phyloP scores from a whole-genome alignment of 306 rosid genomes.

The Clitoria ternatea region DNA sequence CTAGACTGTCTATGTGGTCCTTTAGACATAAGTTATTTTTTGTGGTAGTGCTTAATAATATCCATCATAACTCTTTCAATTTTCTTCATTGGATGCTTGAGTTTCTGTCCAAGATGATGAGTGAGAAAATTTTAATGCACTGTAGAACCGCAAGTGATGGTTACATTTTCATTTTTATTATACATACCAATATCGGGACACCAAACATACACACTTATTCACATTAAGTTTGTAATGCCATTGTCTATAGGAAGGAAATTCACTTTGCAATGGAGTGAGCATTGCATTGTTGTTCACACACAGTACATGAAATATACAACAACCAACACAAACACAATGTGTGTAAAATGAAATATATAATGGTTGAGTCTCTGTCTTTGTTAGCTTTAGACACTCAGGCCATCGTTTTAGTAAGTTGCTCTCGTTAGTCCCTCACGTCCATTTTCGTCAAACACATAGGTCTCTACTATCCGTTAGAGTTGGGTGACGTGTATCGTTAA shows the following conservation, averaged over 20 bases:
- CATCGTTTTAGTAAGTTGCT: too few relatives aligned
- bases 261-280: not conserved
- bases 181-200: not conserved
- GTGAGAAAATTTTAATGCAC: not conserved
- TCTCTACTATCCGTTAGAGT: too few relatives aligned
- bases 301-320: not conserved
- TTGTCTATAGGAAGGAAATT: not conserved
- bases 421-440: too few relatives aligned
- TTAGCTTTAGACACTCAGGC: too few relatives aligned
- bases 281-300: not conserved
- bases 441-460: too few relatives aligned
- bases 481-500: too few relatives aligned
- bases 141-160: not conserved
- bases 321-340: not conserved
- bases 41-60: not conserved
- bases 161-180: not conserved
- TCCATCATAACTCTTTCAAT: not conserved
- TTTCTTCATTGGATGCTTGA: not conserved
- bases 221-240: not conserved
- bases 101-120: slow-evolving; percentile 6
- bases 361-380: too few relatives aligned
- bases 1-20: not conserved
- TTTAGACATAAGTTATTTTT: not conserved
- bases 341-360: too few relatives aligned
- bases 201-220: not conserved